Base-by-base conservation (phyloP, 768 basidiomycete genomes). In the Trichaptum fuscoviolaceum region DNA sequence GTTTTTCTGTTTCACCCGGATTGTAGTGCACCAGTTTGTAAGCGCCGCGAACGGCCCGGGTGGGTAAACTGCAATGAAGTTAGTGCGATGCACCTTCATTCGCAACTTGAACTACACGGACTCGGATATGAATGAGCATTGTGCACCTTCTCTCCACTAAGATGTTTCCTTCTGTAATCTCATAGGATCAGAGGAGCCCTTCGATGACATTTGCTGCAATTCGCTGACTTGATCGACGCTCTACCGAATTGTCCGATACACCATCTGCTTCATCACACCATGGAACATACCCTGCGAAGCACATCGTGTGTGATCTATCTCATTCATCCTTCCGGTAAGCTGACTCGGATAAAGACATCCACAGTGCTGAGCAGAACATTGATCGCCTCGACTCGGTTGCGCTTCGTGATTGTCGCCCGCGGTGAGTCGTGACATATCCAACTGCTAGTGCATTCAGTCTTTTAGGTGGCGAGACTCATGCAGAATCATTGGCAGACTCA, bases 41-140 rank as follows among this genome's bases (percentile, higher is more conserved):
- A n/a, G n/a, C n/a, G n/a, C n/a, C n/a, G n/a, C n/a, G n/a, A n/a
- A n/a, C n/a, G n/a, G n/a, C n/a, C n/a, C n/a, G n/a, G n/a, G n/a
- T n/a, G n/a, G n/a, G n/a, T n/a, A n/a, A n/a, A n/a, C n/a, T n/a
- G n/a, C n/a, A n/a, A n/a, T n/a, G n/a, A n/a, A n/a, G n/a, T n/a
- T n/a, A n/a, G n/a, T 61, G 64, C 57, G 58, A 68, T 75, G 57
- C 72, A 88, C 96, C 96, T 83, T 94, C 90, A 72, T 91, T 93
- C 12, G 84, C 87, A 1, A 91, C 85, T 23, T n/a, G n/a, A n/a
- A n/a, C n/a, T n/a, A n/a, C n/a, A n/a, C n/a, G n/a, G n/a, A 81
- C 82, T 70, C 91, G 89, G 69, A 99, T 96, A 71, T 92, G 87
- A 65, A 86, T 84, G 57, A 96, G 82, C 4, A 97, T n/a, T 93